Conservation (phyloP, 1,284 basidiomycete genomes). For the Papiliotrema flavescens region DNA sequence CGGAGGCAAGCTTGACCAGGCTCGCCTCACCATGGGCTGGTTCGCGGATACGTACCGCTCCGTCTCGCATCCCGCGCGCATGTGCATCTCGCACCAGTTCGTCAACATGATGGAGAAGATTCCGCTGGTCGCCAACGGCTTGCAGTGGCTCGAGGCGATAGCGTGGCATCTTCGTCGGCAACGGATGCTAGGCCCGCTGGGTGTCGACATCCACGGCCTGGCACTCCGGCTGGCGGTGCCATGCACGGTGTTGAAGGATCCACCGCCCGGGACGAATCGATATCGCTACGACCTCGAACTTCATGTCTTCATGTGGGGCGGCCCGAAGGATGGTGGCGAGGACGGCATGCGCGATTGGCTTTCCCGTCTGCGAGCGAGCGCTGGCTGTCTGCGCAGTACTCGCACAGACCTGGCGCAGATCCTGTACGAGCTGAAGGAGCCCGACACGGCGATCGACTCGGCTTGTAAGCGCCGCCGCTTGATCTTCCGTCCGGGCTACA, state of each 20-base stretch:
- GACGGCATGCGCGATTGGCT: conserved; percentile 1
- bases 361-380: background rate
- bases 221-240: background rate
- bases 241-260: background rate
- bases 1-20: background rate
- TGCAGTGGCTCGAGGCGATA: conserved; percentile 5
- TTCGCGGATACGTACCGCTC: conserved; percentile 8
- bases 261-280: background rate
- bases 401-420: background rate
- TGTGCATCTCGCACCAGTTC: background rate
- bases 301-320: conserved; percentile 7
- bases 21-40: conserved; percentile 3
- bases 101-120: conserved; percentile 1
- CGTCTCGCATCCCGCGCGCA: background rate
- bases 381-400: background rate
- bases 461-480: background rate
- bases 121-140: background rate
- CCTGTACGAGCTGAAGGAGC: background rate
- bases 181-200: background rate
- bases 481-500: conserved; percentile 5
- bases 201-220: conserved; percentile 6
- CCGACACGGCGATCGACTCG: background rate
- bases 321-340: background rate
- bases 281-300: conserved; percentile 2
- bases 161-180: background rate